Percentiles rank a stretch among this genome's conserved stretches.
These are phyloP conservation scores for Apiotrichum veenhuisii DNA, from an alignment of 1,284 basidiomycete genomes.

Conservation along the genomic window DNA sequence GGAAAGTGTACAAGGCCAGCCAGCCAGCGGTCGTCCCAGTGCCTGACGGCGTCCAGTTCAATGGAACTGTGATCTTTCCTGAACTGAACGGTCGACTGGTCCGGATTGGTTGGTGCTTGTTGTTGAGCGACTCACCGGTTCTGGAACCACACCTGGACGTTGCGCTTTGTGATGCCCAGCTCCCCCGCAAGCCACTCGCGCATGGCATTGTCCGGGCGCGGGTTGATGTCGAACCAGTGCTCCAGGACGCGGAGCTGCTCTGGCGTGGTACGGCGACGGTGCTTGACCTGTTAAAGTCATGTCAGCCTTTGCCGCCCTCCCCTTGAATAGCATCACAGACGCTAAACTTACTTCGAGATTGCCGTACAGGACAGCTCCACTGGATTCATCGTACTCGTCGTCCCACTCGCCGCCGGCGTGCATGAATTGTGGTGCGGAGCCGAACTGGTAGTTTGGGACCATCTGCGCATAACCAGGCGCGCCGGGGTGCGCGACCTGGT, in stretches of 20 bases:
- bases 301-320: too few relatives aligned
- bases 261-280: constrained; percentile 76
- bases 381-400: constrained; percentile 22
- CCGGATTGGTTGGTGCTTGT: not conserved
- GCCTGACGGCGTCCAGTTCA: not conserved
- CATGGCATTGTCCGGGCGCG: constrained; percentile 78
- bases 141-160: constrained; percentile 94
- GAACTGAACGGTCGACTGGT: not conserved
- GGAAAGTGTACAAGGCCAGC: not conserved
- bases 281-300: constrained; percentile 67
- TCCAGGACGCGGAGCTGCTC: constrained; percentile 82
- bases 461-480: constrained; percentile 8
- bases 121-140: constrained; percentile 60
- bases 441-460: constrained; percentile 18
- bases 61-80: not conserved
- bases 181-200: constrained; percentile 73
- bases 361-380: constrained; percentile 26
- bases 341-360: constrained; percentile 26
- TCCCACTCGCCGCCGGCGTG: constrained; percentile 25
- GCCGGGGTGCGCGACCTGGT: constrained; percentile 1
- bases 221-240: constrained; percentile 74
- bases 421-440: constrained; percentile 9
- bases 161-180: constrained; percentile 84
- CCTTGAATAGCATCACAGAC: too few relatives aligned
- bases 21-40: not conserved